Base-by-base conservation (phyloP, 768 basidiomycete genomes). In the Mycena latifolia region DNA sequence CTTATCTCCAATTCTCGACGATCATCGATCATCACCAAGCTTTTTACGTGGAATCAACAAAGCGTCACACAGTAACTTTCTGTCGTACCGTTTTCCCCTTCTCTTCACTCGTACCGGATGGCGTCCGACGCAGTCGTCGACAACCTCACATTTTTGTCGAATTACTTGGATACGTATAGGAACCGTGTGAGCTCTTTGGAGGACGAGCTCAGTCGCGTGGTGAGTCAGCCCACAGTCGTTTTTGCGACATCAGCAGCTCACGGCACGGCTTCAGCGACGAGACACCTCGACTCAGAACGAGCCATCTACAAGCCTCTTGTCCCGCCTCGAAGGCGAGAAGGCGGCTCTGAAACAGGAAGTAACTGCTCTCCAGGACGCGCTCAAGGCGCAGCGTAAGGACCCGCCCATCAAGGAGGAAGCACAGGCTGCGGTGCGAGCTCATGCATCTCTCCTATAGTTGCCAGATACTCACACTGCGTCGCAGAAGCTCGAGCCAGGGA, bases 91-190 rank as follows among this genome's bases (percentile, higher is more conserved):
- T n/a, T n/a, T n/a, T n/a, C n/a, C n/a, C n/a, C n/a, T n/a, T n/a
- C n/a, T n/a, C n/a, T n/a, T n/a, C n/a, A n/a, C n/a, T n/a, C n/a
- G n/a, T n/a, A n/a, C n/a, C 27, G 14, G 25, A 55, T 55, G 53
- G 37, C 33, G 6, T 27, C 53, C 22, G 56, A 46, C n/a, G 55
- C 10, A 28, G 24, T 61, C 18, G 53, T 63, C 8, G 33, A 63
- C 3, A 57, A 63, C 25, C 39, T 63, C 3, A 18, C 27, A 0
- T 63, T 43, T 24, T 45, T 63, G 0, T 55, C 55, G 1, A 25
- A 56, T n/a, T 63, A 63, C 41, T 15, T 63, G 8, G 35, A 63
- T 1, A 39, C 51, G n/a, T 64, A 55, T 2, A 39, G 29, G 0
- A 18, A 18, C 0, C 63, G 63, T 15, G 50, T 64, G 1, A 14